Evolutionary conservation across 305 asterid species (phyloP), one percentile per base, ranked within the genome.

Genomic region (Rubia balearica): DNA sequence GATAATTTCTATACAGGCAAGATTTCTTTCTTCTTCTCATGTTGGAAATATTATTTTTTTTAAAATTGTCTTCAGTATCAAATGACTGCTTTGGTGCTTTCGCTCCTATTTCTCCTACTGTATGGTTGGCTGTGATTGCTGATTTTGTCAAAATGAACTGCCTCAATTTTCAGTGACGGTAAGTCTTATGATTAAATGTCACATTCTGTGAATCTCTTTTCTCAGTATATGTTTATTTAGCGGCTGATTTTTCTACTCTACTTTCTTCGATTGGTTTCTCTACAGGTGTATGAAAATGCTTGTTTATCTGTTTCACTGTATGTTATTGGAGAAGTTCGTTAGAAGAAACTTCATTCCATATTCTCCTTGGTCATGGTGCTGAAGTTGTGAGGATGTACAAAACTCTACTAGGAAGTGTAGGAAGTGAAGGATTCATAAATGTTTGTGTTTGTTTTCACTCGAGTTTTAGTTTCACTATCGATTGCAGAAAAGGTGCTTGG

Each of bases 371-470:
- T 73, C 81, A 93, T 95, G 99, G 98, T 76, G 96, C 99, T 66
- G 96, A 94, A 82, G 98, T 94, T 62, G 98, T 94, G 60, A 83
- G 99, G 81, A 91, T 94, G 99, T 89, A 91, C 87, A 89, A 91
- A 83, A 91, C 98, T 55, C 81, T 91, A 85, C 79, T 89, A 77
- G 94, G 89, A 60, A 80, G 84, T 38, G n/a, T n/a, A n/a, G n/a
- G n/a, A n/a, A n/a, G n/a, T 76, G 74, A 86, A 68, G 98, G 99
- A 60, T 94, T 94, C 78, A 87, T 98, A 83, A 89, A 88, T 88
- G 99, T 89, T 65, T 46, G 7, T 62, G 41, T 24, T 40, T 7
- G 40, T 14, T 16, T 40, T 13, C 12, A 33, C 5, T 48, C 43
- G 5, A 6, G n/a, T 13, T 49, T 49, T 33, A 24, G 24, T 24